Evolutionary conservation across 129 eudicot species (phyloP).

Genomic region (Scalesia atractyloides): DNA sequence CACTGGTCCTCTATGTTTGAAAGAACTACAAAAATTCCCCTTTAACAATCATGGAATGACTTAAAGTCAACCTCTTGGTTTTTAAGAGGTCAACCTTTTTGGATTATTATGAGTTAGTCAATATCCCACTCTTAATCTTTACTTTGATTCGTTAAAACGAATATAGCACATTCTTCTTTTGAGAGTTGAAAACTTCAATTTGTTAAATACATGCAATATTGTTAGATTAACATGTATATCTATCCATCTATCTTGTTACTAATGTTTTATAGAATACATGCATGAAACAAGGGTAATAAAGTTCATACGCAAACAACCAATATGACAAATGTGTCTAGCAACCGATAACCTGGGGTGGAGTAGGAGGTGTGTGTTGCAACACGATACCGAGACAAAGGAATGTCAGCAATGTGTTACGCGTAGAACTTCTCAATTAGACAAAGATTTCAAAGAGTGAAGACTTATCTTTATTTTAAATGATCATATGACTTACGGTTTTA

Average conservation of each 20-base stretch:
- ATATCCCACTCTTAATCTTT: neutral
- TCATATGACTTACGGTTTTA: no score
- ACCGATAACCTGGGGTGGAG: no score
- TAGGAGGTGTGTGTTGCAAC: no score
- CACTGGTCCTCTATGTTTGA: conserved; percentile 11
- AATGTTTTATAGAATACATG: neutral
- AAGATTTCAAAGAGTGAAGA: no score
- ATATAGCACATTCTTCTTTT: neutral
- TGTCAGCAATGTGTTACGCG: no score
- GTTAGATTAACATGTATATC: neutral
- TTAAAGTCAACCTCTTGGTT: conserved; percentile 30
- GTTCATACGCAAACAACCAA: no score
- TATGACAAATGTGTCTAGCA: no score
- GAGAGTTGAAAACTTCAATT: neutral
- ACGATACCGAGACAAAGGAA: no score
- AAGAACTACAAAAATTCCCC: conserved; percentile 6
- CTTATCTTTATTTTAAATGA: no score
- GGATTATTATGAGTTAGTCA: conserved; percentile 26
- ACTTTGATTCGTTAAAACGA: neutral
- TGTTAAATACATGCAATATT: no score
- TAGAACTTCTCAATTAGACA: no score
- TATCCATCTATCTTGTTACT: neutral
- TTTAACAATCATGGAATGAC: conserved; percentile 23
- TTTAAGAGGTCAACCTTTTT: conserved; percentile 9
- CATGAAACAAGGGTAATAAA: no score